Conservation (phyloP, 2,329 filamentous ascomycete species). For the Venturia nashicola region DNA sequence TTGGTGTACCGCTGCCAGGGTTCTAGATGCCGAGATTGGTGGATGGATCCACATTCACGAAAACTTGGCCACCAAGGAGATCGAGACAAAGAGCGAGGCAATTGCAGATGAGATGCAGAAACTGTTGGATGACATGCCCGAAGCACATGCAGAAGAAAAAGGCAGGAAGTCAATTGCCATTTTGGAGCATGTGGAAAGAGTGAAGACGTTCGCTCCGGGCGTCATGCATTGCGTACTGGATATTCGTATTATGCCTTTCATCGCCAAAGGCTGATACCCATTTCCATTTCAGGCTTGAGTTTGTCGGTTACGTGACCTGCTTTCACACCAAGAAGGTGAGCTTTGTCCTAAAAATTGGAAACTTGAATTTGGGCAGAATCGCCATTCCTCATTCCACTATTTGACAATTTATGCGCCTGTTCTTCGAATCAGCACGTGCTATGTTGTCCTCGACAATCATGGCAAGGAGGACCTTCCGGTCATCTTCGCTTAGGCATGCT, state of each 20-base stretch:
- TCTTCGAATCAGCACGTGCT: too few relatives aligned
- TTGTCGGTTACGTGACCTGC: too few relatives aligned
- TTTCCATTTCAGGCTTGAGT: background rate
- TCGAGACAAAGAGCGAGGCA: slow-evolving; percentile 21
- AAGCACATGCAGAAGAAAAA: background rate
- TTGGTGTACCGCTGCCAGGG: slow-evolving; percentile 36
- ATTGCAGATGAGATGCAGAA: slow-evolving; percentile 11
- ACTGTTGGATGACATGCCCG: background rate
- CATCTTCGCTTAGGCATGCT: too few relatives aligned
- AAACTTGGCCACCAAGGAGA: slow-evolving; percentile 38
- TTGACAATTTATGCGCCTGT: too few relatives aligned
- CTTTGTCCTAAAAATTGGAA: too few relatives aligned
- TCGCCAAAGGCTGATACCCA: background rate
- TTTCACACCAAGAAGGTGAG: too few relatives aligned
- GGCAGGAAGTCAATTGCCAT: slow-evolving; percentile 12
- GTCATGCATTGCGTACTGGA: slow-evolving; percentile 52
- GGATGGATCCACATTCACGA: slow-evolving; percentile 52
- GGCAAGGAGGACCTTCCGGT: too few relatives aligned
- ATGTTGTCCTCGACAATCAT: too few relatives aligned
- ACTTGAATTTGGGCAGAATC: too few relatives aligned
- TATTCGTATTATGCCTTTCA: slow-evolving; percentile 19
- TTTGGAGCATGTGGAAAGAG: slow-evolving; percentile 33
- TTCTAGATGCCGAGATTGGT: slow-evolving; percentile 32
- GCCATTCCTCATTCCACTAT: too few relatives aligned
- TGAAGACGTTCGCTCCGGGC: slow-evolving; percentile 51